A percentile compares a stretch with the other conserved stretches of the same genome.
Evolutionary conservation across 352 stramenopile genomes (phyloP).

Genomic region (Thraustochytrium sp.): DNA sequence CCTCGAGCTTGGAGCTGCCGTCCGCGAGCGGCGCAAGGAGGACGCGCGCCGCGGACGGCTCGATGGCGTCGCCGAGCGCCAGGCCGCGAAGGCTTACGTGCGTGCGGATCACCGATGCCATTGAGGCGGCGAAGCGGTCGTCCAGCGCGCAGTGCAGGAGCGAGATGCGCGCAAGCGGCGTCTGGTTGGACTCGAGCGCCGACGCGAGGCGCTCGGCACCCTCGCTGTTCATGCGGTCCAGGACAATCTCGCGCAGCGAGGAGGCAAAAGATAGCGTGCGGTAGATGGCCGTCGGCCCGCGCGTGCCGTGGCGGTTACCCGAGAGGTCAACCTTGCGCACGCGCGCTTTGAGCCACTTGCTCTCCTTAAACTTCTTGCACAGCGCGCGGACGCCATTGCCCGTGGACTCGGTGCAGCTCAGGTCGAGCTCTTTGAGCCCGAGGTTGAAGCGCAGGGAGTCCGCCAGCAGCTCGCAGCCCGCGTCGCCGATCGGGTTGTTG

Average conservation of each 20-base stretch:
- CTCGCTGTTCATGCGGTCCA: not conserved
- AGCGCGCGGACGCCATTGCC: slow-evolving; percentile 15
- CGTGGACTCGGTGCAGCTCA: not conserved
- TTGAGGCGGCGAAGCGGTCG: not conserved
- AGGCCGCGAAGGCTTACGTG: not conserved
- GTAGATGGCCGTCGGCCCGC: slow-evolving; percentile 12
- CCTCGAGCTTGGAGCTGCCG: not conserved
- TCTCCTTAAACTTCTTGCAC: slow-evolving; percentile 33
- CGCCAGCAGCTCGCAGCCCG: not conserved
- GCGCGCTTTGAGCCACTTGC: slow-evolving; percentile 20
- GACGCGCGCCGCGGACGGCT: not conserved
- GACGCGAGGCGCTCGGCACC: not conserved
- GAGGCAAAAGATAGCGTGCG: not conserved
- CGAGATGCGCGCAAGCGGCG: not conserved
- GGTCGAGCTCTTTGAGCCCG: not conserved
- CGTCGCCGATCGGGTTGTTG: slow-evolving; percentile 20
- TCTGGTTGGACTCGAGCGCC: not conserved
- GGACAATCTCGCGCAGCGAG: not conserved
- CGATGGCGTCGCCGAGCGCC: not conserved
- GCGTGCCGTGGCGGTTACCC: not conserved
- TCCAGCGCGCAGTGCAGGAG: not conserved
- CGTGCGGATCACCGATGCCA: not conserved
- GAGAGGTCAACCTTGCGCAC: slow-evolving; percentile 28
- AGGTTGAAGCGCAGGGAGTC: slow-evolving; percentile 1
- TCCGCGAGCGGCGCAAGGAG: not conserved